Percentiles rank a stretch among this genome's conserved stretches.
phyloP scores from a whole-genome alignment of 768 basidiomycete species.

The Antrodiella citrinella region DNA sequence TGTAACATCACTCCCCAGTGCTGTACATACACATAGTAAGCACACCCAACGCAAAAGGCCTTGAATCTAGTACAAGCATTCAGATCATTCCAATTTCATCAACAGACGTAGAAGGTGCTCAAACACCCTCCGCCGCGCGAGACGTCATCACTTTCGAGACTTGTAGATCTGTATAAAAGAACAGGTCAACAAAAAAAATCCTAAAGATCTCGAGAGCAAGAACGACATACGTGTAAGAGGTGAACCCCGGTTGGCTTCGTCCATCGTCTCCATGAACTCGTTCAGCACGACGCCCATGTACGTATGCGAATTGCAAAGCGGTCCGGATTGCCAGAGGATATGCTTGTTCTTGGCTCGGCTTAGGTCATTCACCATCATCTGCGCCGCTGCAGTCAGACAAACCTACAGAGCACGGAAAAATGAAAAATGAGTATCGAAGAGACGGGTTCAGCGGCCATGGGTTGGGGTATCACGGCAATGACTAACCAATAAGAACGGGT shows the following conservation, averaged over 20 bases:
- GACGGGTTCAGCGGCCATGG: neutral
- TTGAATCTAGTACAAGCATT: no score
- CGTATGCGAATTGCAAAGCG: neutral
- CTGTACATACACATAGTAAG: no score
- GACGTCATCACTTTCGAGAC: neutral
- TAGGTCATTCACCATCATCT: slow-evolving; percentile 3
- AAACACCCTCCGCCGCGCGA: neutral
- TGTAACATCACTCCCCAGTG: neutral
- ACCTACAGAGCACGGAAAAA: slow-evolving; percentile 2
- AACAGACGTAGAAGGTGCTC: neutral
- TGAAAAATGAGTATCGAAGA: neutral
- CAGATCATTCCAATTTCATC: no score
- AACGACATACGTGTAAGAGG: slow-evolving; percentile 6
- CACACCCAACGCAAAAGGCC: no score
- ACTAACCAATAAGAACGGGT: slow-evolving; percentile 8
- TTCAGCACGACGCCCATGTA: slow-evolving; percentile 1
- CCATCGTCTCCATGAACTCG: slow-evolving; percentile 2
- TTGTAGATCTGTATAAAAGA: neutral
- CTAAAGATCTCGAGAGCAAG: neutral
- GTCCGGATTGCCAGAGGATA: slow-evolving; percentile 4
- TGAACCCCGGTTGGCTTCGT: slow-evolving; percentile 4
- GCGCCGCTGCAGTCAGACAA: slow-evolving; percentile 2
- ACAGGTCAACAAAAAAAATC: neutral
- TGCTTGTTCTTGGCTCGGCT: neutral
- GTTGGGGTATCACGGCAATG: neutral